These are phyloP conservation scores for Rhododendron ovatum DNA, from an alignment of 148 eudicot species.

Conservation along the genomic window DNA sequence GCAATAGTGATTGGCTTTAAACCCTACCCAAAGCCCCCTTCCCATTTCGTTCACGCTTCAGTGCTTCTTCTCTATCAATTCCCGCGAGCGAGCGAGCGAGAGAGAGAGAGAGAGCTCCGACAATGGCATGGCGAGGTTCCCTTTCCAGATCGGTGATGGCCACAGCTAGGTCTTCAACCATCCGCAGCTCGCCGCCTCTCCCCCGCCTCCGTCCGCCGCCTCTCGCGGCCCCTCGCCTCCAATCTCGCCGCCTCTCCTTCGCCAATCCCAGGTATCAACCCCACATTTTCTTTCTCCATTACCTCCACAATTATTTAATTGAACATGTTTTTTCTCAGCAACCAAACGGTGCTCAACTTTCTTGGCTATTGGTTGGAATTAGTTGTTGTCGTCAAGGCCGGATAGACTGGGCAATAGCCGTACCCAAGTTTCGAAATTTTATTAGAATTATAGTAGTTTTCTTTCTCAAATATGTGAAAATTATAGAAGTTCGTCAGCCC, in stretches of 20 bases:
- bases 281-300: background rate
- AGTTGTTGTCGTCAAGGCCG: background rate
- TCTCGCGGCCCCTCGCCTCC: constrained; percentile 49
- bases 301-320: background rate
- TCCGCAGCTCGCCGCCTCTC: constrained; percentile 33
- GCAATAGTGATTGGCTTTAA: background rate
- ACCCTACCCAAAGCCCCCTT: constrained; percentile 8
- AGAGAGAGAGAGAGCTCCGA: background rate
- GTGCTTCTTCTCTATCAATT: background rate
- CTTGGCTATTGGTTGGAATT: background rate
- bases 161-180: constrained; percentile 45
- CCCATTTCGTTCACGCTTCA: background rate
- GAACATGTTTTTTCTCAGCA: background rate
- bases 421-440: too few species aligned
- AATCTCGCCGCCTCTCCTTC: constrained; percentile 45
- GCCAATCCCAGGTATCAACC: constrained; percentile 47
- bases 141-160: constrained; percentile 58
- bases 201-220: constrained; percentile 52
- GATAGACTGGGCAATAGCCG: too few species aligned
- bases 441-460: too few species aligned
- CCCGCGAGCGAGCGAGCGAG: background rate
- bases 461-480: too few species aligned
- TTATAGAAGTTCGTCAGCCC: too few species aligned
- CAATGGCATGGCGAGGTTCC: constrained; percentile 73
- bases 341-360: background rate